phyloP scores from a whole-genome alignment of 306 rosid species.

The Cucumis hystrix region DNA sequence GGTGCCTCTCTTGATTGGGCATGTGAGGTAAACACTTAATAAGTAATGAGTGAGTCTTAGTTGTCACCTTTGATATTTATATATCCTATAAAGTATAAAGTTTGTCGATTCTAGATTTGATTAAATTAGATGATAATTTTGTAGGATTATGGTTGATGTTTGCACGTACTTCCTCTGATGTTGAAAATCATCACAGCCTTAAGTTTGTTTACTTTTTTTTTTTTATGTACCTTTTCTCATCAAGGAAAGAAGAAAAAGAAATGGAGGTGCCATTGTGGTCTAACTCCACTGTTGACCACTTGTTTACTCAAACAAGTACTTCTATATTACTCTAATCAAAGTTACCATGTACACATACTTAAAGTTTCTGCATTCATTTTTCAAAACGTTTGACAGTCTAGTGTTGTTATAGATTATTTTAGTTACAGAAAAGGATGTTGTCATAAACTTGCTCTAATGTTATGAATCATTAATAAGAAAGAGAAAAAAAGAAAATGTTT shows the following conservation, averaged over 20 bases:
- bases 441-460: background rate
- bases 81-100: background rate
- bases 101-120: background rate
- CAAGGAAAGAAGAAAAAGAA: background rate
- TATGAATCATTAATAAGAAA: background rate
- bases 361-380: background rate
- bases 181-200: background rate
- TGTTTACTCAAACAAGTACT: background rate
- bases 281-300: background rate
- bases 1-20: slow-evolving; percentile 98
- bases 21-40: slow-evolving; percentile 54
- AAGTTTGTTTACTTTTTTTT: background rate
- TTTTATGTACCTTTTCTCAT: background rate
- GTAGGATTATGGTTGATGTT: background rate
- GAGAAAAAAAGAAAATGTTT: background rate
- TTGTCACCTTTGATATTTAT: background rate
- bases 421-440: background rate
- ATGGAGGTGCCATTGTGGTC: background rate
- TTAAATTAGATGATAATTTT: background rate
- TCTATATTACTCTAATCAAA: background rate
- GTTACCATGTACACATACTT: background rate
- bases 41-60: background rate
- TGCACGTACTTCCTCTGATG: background rate
- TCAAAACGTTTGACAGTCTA: background rate
- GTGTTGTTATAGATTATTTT: background rate